Evolutionary conservation across 2,329 filamentous ascomycete species (phyloP).

Genomic region (Periconia macrospinosa): DNA sequence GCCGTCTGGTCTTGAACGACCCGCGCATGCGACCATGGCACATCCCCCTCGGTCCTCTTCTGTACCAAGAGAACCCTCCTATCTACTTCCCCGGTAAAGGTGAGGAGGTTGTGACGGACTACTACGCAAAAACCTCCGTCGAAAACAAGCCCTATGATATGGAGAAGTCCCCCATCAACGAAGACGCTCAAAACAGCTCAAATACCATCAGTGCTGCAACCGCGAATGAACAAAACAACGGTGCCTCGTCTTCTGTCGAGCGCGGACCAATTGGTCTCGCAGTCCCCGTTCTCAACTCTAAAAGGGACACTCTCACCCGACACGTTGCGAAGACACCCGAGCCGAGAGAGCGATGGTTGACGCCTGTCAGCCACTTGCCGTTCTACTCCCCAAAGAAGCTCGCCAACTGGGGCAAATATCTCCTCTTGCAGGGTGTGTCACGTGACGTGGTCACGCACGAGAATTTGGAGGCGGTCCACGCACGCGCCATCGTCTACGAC

Average conservation of each 20-base stretch:
- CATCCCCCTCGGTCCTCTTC: constrained; percentile 37
- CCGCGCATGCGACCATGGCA: constrained; percentile 16
- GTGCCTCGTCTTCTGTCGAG: neutral
- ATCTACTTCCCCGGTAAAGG: constrained; percentile 44
- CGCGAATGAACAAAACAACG: neutral
- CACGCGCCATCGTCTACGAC: constrained; percentile 34
- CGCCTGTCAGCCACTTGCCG: constrained; percentile 32
- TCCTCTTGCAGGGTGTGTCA: constrained; percentile 37
- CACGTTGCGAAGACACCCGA: constrained; percentile 13
- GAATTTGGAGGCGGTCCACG: constrained; percentile 31
- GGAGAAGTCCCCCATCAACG: constrained; percentile 5
- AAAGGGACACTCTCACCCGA: neutral
- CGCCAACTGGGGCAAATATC: constrained; percentile 43
- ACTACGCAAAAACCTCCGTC: constrained; percentile 22
- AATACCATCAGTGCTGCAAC: neutral
- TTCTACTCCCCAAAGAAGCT: constrained; percentile 22
- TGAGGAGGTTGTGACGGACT: constrained; percentile 33
- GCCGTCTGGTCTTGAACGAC: constrained; percentile 12
- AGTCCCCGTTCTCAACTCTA: neutral
- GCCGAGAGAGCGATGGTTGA: constrained; percentile 21
- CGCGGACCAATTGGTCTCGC: neutral
- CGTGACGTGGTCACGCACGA: constrained; percentile 42
- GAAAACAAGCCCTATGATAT: neutral
- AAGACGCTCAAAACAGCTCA: neutral
- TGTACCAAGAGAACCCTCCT: constrained; percentile 39